A percentile compares a stretch with the other conserved stretches of the same genome.
These are phyloP conservation scores for Starmerella gropengiesseri DNA, from an alignment of 805 yeast species.

Conservation along the genomic window DNA sequence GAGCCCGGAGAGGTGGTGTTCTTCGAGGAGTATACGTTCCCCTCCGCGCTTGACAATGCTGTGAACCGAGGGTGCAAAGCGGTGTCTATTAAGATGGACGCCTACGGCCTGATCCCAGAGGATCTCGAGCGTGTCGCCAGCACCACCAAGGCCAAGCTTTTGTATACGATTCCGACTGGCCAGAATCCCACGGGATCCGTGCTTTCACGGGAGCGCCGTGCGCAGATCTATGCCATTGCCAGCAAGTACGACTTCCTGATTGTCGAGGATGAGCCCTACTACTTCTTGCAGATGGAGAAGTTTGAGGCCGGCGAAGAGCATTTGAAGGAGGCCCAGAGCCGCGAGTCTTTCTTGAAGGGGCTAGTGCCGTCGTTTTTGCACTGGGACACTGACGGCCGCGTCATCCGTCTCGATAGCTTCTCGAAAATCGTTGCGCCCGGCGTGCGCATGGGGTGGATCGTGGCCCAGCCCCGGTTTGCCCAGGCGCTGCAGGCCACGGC, in stretches of 20 bases:
- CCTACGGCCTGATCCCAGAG: conserved; percentile 65
- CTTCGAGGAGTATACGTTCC: conserved; percentile 71
- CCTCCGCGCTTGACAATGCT: conserved; percentile 76
- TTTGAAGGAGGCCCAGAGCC: conserved; percentile 28
- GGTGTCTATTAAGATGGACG: conserved; percentile 70
- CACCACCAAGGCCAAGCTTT: conserved; percentile 53
- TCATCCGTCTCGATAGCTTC: conserved; percentile 75
- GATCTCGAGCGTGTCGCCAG: conserved; percentile 49
- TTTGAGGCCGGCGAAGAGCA: conserved; percentile 34
- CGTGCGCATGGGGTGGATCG: conserved; percentile 77
- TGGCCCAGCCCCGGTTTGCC: conserved; percentile 49
- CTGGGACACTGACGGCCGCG: conserved; percentile 77
- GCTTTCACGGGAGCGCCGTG: conserved; percentile 64
- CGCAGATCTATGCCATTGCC: conserved; percentile 62
- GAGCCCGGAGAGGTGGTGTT: conserved; percentile 72
- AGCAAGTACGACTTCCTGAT: conserved; percentile 77
- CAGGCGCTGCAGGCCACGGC: conserved; percentile 60
- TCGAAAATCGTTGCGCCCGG: conserved; percentile 92
- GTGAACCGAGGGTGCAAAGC: conserved; percentile 57
- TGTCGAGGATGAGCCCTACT: conserved; percentile 95
- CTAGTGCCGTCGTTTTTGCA: conserved; percentile 67
- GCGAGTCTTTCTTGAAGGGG: conserved; percentile 54
- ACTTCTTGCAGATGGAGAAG: conserved; percentile 83
- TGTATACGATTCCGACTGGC: conserved; percentile 90
- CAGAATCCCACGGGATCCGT: conserved; percentile 97